phyloP scores from a whole-genome alignment of 345 rosid genomes.

The Lepidium aucheri region DNA sequence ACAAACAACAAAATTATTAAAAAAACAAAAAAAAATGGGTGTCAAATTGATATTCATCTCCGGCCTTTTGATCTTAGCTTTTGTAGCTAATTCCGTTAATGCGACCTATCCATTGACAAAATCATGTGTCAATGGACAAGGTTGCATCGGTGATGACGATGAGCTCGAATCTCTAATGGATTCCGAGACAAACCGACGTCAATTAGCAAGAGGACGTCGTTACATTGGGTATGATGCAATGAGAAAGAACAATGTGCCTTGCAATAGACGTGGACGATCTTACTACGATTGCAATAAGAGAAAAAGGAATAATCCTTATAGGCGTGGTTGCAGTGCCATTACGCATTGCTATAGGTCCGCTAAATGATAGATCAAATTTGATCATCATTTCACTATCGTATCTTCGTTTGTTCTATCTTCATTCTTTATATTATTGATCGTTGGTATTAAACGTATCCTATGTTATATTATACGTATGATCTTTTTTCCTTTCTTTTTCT shows the following conservation, averaged over 20 bases:
- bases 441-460: conserved; percentile 15
- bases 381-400: not conserved
- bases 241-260: conserved; percentile 32
- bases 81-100: conserved; percentile 22
- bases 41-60: conserved; percentile 25
- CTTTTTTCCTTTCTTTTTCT: not conserved
- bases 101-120: conserved; percentile 19
- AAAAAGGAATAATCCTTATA: conserved; percentile 38
- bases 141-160: conserved; percentile 30
- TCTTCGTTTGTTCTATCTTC: not conserved
- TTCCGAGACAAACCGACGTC: conserved; percentile 30
- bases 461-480: conserved; percentile 21
- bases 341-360: conserved; percentile 41
- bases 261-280: conserved; percentile 40
- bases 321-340: conserved; percentile 45
- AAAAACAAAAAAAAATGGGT: conserved; percentile 17
- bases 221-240: conserved; percentile 44
- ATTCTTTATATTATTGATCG: conserved; percentile 11
- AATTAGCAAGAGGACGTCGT: conserved; percentile 20
- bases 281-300: conserved; percentile 40
- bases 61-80: conserved; percentile 21
- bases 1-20: not conserved
- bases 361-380: conserved; percentile 11
- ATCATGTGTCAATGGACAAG: conserved; percentile 20
- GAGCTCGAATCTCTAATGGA: conserved; percentile 32